A percentile compares a stretch with the other conserved stretches of the same genome.
Evolutionary conservation across 352 stramenopile genomes (phyloP).

Genomic region (Thalassiosira hispida): DNA sequence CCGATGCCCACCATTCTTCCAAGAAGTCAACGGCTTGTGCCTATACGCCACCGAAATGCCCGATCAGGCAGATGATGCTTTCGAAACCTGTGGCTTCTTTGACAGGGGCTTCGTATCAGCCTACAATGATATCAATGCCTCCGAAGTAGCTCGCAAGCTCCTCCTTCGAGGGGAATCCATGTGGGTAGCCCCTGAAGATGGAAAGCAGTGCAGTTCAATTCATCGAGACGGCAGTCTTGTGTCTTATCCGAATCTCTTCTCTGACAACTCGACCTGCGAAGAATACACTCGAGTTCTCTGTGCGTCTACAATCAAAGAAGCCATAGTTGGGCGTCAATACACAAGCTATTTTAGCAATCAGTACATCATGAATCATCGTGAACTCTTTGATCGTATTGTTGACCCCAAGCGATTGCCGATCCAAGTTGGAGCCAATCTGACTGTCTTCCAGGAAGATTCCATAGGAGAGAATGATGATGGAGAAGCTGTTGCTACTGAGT

Average conservation of each 20-base stretch:
- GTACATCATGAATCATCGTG: neutral
- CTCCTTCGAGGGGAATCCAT: neutral
- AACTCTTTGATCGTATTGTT: constrained; percentile 10
- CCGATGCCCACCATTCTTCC: constrained; percentile 8
- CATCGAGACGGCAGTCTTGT: neutral
- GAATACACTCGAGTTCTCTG: constrained; percentile 20
- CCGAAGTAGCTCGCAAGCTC: neutral
- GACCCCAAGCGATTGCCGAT: constrained; percentile 7
- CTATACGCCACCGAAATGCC: constrained; percentile 1
- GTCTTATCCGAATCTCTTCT: neutral
- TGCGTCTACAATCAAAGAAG: constrained; percentile 16
- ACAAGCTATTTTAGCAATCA: constrained; percentile 25
- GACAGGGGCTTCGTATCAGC: neutral
- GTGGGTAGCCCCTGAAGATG: neutral
- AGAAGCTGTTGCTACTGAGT: neutral
- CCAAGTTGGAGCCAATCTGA: constrained; percentile 9
- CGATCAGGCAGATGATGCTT: constrained; percentile 6
- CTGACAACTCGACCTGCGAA: neutral
- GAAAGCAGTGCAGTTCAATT: neutral
- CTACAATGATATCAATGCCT: neutral
- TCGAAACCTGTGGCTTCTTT: neutral
- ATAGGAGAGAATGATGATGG: neutral
- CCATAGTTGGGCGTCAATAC: constrained; percentile 5
- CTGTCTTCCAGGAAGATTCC: constrained; percentile 3
- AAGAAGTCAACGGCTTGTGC: constrained; percentile 4